Evolutionary conservation across 352 stramenopile genomes (phyloP), one percentile per base, ranked within the genome.

Genomic region (Hyaloperonospora arabidopsidis): DNA sequence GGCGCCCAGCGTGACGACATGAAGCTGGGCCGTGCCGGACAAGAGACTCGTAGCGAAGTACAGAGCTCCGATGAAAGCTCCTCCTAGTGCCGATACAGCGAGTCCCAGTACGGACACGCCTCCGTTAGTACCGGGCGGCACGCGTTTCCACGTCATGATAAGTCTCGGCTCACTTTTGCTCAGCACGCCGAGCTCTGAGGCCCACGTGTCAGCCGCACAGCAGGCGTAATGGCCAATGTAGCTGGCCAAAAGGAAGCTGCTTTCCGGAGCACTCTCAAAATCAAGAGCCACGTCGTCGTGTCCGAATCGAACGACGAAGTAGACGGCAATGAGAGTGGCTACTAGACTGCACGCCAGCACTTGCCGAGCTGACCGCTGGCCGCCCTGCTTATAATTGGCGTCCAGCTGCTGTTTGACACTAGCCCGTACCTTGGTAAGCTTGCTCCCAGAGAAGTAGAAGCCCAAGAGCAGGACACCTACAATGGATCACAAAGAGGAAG

Each of bases 171-270:
- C 45, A 44, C 61, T 73, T 39, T 68, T 70, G 44, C 77, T 87
- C 0, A 98, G 70, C 23, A 98, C 94, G 7, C 93, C 95, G 6
- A 98, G 69, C 65, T 98, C 95, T 1, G 87, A 97, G n/a, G 93
- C 90, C 79, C 95, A 95, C 14, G 95, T 98, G 67, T 98, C 93
- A 0, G 82, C 93, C 7, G 91, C 73, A 46, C 85, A 97, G 39
- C 86, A 97, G 3, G 93, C 90, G 64, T 98, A 97, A 64, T 98
- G 93, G 11, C 87, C 87, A 12, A 97, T 77, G 60, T 95, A 93
- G 29, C 72, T 86, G 54, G 79, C 63, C 25, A 92, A 49, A 21
- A 92, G 49, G 21, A 78, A 73, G 21, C 73, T 87, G 23, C 54
- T 59, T 12, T 57, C 12, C 3, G 73, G 72, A 14, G 66, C 39